Conservation (phyloP, 2,329 filamentous ascomycete species). For the Fusarium sp. region DNA sequence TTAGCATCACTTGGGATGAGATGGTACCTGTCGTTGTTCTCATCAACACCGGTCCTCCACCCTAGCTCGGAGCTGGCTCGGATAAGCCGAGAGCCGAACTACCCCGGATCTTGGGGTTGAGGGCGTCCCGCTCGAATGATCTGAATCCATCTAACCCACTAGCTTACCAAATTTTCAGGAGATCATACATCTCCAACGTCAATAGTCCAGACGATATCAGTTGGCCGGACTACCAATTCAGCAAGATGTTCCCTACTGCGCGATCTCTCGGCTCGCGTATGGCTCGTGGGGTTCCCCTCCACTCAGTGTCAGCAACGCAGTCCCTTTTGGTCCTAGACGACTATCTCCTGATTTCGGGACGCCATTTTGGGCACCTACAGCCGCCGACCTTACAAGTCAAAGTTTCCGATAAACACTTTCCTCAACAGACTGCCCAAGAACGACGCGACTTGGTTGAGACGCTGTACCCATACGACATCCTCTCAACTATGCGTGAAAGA, state of each 20-base stretch:
- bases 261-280: neutral
- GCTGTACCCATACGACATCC: neutral
- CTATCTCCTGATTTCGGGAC: neutral
- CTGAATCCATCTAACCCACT: too few species aligned
- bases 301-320: neutral
- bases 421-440: neutral
- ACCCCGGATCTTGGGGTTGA: neutral
- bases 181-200: too few species aligned
- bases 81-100: slow-evolving; percentile 11
- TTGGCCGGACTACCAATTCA: too few species aligned
- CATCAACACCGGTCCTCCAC: too few species aligned
- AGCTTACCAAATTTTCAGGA: too few species aligned
- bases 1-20: too few species aligned
- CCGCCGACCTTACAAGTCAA: neutral
- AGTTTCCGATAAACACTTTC: fast-evolving
- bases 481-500: neutral
- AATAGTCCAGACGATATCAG: too few species aligned
- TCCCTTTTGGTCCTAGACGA: neutral
- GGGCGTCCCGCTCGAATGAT: too few species aligned
- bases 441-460: neutral
- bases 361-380: neutral
- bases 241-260: neutral
- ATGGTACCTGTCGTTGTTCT: too few species aligned
- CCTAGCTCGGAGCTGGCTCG: neutral
- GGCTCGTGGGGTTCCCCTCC: neutral